Percentiles rank a stretch among this genome's conserved stretches.
These are phyloP conservation scores for Gnomoniopsis smithogilvyi DNA, from an alignment of 2,329 filamentous ascomycete species.

Conservation along the genomic window DNA sequence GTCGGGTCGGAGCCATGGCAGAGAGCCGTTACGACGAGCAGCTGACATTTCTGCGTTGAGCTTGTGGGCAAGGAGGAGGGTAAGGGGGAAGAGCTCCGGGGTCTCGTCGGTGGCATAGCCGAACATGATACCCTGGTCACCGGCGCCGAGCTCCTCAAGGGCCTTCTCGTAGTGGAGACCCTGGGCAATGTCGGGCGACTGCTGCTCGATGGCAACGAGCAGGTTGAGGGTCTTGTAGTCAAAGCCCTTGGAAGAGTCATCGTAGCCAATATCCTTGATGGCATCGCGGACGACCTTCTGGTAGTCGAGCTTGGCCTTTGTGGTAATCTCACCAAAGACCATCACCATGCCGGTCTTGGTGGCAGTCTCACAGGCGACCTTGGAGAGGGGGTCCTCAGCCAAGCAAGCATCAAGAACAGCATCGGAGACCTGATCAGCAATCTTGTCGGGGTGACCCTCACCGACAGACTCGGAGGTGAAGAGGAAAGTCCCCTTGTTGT, in stretches of 20 bases:
- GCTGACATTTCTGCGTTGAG: conserved; percentile 93
- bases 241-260: conserved; percentile 95
- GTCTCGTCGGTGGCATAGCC: conserved; percentile 99
- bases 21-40: conserved; percentile 79
- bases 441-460: conserved; percentile 94
- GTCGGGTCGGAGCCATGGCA: conserved; percentile 95
- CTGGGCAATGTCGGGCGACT: conserved; percentile 98
- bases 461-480: conserved; percentile 91
- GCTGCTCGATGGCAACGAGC: conserved; percentile 97
- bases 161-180: conserved; percentile 98
- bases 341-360: conserved; percentile 99
- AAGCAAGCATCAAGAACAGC: conserved; percentile 98
- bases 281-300: conserved; percentile 92
- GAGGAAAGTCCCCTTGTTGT: conserved; percentile 71
- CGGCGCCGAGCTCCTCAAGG: conserved; percentile 94
- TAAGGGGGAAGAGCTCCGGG: conserved; percentile 92
- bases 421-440: conserved; percentile 96
- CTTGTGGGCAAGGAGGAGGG: conserved; percentile 91
- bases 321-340: conserved; percentile 98
- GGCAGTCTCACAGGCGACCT: conserved; percentile 98
- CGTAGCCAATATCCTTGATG: conserved; percentile 99
- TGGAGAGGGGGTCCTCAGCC: conserved; percentile 90
- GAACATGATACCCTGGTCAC: conserved; percentile 99
- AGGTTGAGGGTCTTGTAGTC: conserved; percentile 99
- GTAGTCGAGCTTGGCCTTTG: conserved; percentile 94